Base-by-base conservation (phyloP, 2,329 filamentous ascomycete species). In the Ophiostoma montium region DNA sequence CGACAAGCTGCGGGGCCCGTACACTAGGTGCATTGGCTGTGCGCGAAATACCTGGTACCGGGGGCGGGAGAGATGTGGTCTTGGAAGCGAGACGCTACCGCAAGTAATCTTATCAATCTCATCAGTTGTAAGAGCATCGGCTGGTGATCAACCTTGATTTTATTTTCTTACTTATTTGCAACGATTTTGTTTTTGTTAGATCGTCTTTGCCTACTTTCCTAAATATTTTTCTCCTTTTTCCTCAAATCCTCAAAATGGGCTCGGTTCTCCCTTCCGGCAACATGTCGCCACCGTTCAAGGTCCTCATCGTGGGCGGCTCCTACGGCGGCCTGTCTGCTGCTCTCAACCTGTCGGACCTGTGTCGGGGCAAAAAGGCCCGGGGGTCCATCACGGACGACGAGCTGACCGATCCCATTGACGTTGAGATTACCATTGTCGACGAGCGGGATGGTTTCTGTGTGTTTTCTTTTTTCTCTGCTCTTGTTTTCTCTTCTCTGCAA, bases 401-500 rank as follows among this genome's bases (percentile, higher is more conserved):
- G n/a, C 11, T n/a, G 4, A 30, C 18, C 27, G 27, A 44, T 5
- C 35, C 50, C 53, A 67, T 82, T 41, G 70, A 76, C 1, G 63
- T 86, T 13, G 74, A 86, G 35, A 79, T 89, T 46, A 87, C 82
- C 19, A 72, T 89, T 19, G 78, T 86, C 21, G 84, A 89, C 57
- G 82, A 88, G 62, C 70, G 82, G n/a, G 84, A 89, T 67, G 85
- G 85, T n/a, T 88, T 79, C 62, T 88, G 84, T 88, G 68, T 57
- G 49, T 44, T 16, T 36, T 11, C 11, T n/a, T 12, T 15, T 3
- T 21, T 5, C 2, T 19, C 10, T 48, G 35, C 47, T 23, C 15
- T 38, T n/a, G 13, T 31, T 45, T 46, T 45, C 23, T 8, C 23
- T n/a, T n/a, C n/a, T n/a, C n/a, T n/a, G n/a, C n/a, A n/a, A n/a